Base-by-base conservation (phyloP, 225 moss, liverwort and hornwort genomes). In the Polytrichum commune region DNA sequence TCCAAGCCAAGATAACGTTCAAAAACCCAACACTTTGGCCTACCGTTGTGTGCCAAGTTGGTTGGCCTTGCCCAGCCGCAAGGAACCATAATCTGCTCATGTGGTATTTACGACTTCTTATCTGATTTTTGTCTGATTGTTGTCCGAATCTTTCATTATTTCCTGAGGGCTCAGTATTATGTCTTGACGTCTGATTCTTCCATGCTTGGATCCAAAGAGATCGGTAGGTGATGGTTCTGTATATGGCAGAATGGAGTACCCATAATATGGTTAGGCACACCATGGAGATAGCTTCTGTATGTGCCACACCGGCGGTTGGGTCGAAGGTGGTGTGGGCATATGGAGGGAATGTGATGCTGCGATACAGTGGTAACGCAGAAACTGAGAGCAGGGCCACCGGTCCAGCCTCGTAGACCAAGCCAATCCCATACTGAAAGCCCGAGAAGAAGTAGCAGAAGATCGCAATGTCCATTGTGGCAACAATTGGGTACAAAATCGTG, bases 141-240 rank as follows among this genome's bases (percentile, higher is more conserved):
- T 9, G 33, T 33, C 33, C 8, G 8, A 8, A 8, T 8, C 33
- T 2, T 30, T 26, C 25, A 6, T 62, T 8, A 5, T 3, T 28
- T 62, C 1, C 22, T 6, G 1, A 62, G 24, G 4, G 23, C 62
- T 24, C 19, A 56, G 1, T 56, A 5, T 7, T 57, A 57, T 4
- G 1, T 55, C 13, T 13, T 5, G 19, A 5, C 5, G 19, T 63
- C 27, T 63, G 62, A 6, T 27, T 27, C 23, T 63, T 63, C 62
- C 62, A 63, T 63, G 62, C 62, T 2, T 63, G 62, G 26, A 63
- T 63, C 62, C 62, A 63, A 63, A 25, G 23, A 24, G 63, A 26
- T 24, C 63, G 63, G 63, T 63, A 63, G 23, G 23, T 26, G 24
- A 63, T 26, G 27, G 63, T 63, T 63, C 63, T 28, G 22, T 63